These are phyloP conservation scores for Debaryomyces prosopidis DNA, from an alignment of 805 yeast genomes.

Conservation along the genomic window DNA sequence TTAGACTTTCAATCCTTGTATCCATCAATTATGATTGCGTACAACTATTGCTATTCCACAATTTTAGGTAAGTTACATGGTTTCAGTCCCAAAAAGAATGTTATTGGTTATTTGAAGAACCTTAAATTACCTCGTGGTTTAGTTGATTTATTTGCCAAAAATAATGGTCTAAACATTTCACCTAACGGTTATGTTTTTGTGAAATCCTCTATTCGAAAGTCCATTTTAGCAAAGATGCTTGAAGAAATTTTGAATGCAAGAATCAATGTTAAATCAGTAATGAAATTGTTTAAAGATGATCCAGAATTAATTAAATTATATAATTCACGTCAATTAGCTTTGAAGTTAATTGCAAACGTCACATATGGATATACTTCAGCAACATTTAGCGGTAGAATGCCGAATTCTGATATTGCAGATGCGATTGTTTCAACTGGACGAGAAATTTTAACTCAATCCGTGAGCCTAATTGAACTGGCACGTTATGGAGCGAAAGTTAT, in stretches of 20 bases:
- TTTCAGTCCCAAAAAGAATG: conserved; percentile 46
- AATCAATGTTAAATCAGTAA: conserved; percentile 73
- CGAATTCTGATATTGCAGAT: conserved; percentile 93
- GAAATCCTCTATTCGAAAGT: conserved; percentile 62
- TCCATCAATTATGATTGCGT: conserved; percentile 90
- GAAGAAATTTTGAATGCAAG: conserved; percentile 80
- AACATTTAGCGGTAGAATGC: conserved; percentile 95
- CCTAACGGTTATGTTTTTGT: conserved; percentile 89
- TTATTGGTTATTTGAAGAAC: conserved; percentile 55
- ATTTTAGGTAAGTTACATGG: conserved; percentile 62
- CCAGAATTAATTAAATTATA: conserved; percentile 54
- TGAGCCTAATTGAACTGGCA: conserved; percentile 62
- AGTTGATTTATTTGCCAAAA: conserved; percentile 49
- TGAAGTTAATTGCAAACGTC: conserved; percentile 90
- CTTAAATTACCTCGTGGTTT: conserved; percentile 53
- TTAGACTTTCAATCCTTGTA: conserved; percentile 92
- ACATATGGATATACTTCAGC: conserved; percentile 97
- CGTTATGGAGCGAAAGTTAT: conserved; percentile 88
- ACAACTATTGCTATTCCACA: conserved; percentile 83
- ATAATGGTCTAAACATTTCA: conserved; percentile 57
- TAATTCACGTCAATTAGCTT: conserved; percentile 79
- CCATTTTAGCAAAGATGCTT: conserved; percentile 80
- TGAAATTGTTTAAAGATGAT: conserved; percentile 51
- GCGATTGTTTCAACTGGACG: conserved; percentile 90
- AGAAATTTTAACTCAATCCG: conserved; percentile 74